These are phyloP conservation scores for Pezicula carpinea DNA, from an alignment of 2,329 filamentous ascomycete genomes.

Conservation along the genomic window DNA sequence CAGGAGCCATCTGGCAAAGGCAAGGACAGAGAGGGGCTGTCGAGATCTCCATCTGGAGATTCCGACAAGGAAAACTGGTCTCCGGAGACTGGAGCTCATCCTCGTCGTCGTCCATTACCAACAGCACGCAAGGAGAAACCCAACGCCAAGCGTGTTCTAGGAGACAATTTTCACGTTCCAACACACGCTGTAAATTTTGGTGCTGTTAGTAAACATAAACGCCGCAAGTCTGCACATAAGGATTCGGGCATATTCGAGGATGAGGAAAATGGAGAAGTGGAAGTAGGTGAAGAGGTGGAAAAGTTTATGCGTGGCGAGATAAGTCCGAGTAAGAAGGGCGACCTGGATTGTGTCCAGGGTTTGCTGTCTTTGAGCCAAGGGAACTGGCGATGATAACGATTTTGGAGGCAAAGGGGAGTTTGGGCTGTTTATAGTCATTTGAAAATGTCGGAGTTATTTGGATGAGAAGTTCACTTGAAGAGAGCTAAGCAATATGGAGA, in stretches of 20 bases:
- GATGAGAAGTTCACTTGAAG: no score
- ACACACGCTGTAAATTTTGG: slow-evolving; percentile 20
- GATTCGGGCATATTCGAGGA: slow-evolving; percentile 52
- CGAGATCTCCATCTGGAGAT: slow-evolving; percentile 55
- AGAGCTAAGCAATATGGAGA: no score
- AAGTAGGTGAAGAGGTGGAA: slow-evolving; percentile 58
- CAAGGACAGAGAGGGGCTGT: slow-evolving; percentile 33
- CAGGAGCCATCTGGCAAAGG: slow-evolving; percentile 20
- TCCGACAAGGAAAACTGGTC: slow-evolving; percentile 96
- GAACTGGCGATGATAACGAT: slow-evolving; percentile 61
- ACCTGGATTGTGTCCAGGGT: slow-evolving; percentile 87
- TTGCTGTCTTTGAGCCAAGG: slow-evolving; percentile 84
- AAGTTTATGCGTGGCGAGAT: slow-evolving; percentile 66
- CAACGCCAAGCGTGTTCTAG: slow-evolving; percentile 19
- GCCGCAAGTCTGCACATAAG: slow-evolving; percentile 17
- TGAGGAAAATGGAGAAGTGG: slow-evolving; percentile 21
- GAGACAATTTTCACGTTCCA: slow-evolving; percentile 20
- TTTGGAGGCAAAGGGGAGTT: background rate
- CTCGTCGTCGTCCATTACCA: slow-evolving; percentile 25
- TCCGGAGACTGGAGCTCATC: slow-evolving; percentile 44
- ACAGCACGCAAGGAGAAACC: slow-evolving; percentile 20
- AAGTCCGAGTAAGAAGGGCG: slow-evolving; percentile 68
- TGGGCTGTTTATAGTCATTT: background rate
- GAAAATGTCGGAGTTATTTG: background rate
- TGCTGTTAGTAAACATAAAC: slow-evolving; percentile 10